phyloP scores from a whole-genome alignment of 2,329 filamentous ascomycete genomes.

The Colletotrichum phormii region DNA sequence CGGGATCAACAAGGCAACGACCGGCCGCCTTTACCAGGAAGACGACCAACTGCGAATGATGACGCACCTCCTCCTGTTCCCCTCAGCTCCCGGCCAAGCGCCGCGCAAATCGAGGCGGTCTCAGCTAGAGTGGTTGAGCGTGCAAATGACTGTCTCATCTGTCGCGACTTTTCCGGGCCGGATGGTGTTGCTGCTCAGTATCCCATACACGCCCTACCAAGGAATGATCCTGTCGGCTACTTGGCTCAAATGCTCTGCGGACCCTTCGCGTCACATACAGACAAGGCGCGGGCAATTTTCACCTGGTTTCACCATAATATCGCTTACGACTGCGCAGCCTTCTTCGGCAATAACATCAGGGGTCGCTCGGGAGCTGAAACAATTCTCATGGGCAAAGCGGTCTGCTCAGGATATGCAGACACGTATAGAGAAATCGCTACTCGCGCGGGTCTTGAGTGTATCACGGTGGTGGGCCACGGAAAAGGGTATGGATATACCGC shows the following conservation, averaged over 20 bases:
- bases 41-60: constrained; percentile 25
- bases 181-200: constrained; percentile 84
- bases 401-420: constrained; percentile 91
- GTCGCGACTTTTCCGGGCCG: constrained; percentile 87
- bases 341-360: constrained; percentile 79
- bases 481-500: constrained; percentile 84
- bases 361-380: constrained; percentile 78
- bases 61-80: constrained; percentile 65
- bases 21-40: constrained; percentile 34
- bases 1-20: constrained; percentile 31
- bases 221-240: constrained; percentile 73
- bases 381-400: constrained; percentile 81
- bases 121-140: constrained; percentile 46
- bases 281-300: constrained; percentile 94
- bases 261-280: constrained; percentile 83
- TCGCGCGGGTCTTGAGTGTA: constrained; percentile 81
- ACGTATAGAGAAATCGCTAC: constrained; percentile 83
- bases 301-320: constrained; percentile 97
- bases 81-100: constrained; percentile 62
- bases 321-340: constrained; percentile 82
- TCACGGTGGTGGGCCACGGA: constrained; percentile 82
- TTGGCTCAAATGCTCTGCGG: constrained; percentile 82
- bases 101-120: constrained; percentile 61
- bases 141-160: constrained; percentile 74
- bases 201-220: constrained; percentile 77